Conservation (phyloP, 495 filamentous ascomycete species). For the Penicillium dipodomyicola region DNA sequence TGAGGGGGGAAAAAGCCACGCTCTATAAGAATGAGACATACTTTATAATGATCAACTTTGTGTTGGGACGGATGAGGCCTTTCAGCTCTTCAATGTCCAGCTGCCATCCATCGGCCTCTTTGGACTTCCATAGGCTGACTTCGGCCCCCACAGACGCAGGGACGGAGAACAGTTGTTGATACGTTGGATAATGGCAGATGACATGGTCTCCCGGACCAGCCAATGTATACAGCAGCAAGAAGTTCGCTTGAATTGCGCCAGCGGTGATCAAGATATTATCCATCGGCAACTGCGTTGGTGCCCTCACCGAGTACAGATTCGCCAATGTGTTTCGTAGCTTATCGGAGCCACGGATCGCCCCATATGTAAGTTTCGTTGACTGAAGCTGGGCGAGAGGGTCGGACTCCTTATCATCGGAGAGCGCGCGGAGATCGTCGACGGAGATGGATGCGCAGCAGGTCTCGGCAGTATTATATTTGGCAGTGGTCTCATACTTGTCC, state of each 20-base stretch:
- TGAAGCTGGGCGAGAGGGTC: slow-evolving; percentile 36
- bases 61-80: slow-evolving; percentile 66
- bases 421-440: slow-evolving; percentile 61
- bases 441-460: slow-evolving; percentile 84
- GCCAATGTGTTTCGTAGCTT: slow-evolving; percentile 62
- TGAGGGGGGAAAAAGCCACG: background rate
- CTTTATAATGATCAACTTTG: slow-evolving; percentile 71
- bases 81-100: slow-evolving; percentile 67
- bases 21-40: slow-evolving; percentile 20
- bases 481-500: slow-evolving; percentile 74
- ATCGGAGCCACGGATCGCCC: slow-evolving; percentile 66
- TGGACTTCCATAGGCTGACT: slow-evolving; percentile 76
- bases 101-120: slow-evolving; percentile 61
- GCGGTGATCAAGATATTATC: slow-evolving; percentile 75
- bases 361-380: slow-evolving; percentile 63
- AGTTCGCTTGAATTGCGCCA: slow-evolving; percentile 84
- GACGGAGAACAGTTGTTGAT: slow-evolving; percentile 81
- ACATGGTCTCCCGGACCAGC: slow-evolving; percentile 82
- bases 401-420: slow-evolving; percentile 54
- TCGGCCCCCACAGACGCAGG: slow-evolving; percentile 76
- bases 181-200: slow-evolving; percentile 85
- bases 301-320: slow-evolving; percentile 60
- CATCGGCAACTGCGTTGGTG: slow-evolving; percentile 48
- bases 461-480: slow-evolving; percentile 81
- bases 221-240: slow-evolving; percentile 70